Percentiles rank a stretch among this genome's conserved stretches.
Conservation (phyloP, 1,284 basidiomycete genomes). For the Ustilago shanxiensis region DNA sequence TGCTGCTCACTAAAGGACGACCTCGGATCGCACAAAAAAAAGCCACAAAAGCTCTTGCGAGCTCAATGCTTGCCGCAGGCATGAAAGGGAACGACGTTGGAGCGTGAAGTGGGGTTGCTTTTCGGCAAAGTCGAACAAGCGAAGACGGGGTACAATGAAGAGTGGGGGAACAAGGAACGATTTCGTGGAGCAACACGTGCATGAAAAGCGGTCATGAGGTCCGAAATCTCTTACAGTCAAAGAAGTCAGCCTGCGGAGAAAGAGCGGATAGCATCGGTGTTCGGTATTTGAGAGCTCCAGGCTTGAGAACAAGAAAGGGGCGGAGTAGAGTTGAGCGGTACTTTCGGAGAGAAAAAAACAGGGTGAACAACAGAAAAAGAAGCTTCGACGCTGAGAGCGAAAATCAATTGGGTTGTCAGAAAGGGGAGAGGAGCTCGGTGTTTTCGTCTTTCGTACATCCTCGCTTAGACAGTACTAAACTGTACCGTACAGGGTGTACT, state of each 20-base stretch:
- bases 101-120: not conserved
- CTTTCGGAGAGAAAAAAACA: constrained; percentile 8
- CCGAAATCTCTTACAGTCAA: not conserved
- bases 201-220: constrained; percentile 28
- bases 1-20: too few relatives aligned
- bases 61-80: too few relatives aligned
- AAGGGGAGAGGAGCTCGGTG: not conserved
- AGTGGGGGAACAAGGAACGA: too few relatives aligned
- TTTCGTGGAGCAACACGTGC: constrained; percentile 2
- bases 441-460: constrained; percentile 7
- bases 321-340: not conserved
- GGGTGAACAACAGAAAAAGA: not conserved
- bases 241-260: constrained; percentile 1
- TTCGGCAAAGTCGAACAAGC: constrained; percentile 9
- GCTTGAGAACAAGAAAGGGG: too few relatives aligned
- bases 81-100: too few relatives aligned
- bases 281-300: not conserved
- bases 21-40: too few relatives aligned
- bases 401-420: too few relatives aligned
- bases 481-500: too few relatives aligned
- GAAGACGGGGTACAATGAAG: constrained; percentile 4
- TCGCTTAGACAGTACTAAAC: constrained; percentile 5
- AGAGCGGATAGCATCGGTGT: constrained; percentile 3
- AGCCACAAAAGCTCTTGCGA: too few relatives aligned
- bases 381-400: not conserved